Percentiles rank a stretch among this genome's conserved stretches.
These are phyloP conservation scores for Schoenoplectus triqueter DNA, from an alignment of 202 grass and related monocot species.

Conservation along the genomic window DNA sequence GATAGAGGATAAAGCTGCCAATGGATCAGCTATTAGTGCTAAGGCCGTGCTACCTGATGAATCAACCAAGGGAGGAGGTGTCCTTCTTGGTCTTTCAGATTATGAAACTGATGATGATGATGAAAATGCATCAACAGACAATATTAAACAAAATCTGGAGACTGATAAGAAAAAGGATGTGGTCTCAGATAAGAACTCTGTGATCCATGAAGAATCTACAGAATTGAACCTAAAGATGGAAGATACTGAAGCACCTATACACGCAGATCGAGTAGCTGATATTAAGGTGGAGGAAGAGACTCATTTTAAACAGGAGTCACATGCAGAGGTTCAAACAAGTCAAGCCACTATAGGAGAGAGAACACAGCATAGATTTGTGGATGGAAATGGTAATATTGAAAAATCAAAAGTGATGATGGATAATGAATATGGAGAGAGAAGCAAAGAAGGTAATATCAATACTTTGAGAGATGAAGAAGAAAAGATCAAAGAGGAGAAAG, in stretches of 20 bases:
- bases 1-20: conserved; percentile 47
- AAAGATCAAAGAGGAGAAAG: conserved; percentile 47
- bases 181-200: conserved; percentile 14
- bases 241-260: conserved; percentile 13
- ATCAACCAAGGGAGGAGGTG: conserved; percentile 50
- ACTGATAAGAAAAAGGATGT: conserved; percentile 24
- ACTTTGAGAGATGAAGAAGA: conserved; percentile 45
- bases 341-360: conserved; percentile 34
- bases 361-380: conserved; percentile 36
- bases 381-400: conserved; percentile 40
- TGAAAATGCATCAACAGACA: conserved; percentile 46
- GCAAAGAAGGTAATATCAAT: conserved; percentile 34
- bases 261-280: not conserved
- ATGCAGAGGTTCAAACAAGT: conserved; percentile 27
- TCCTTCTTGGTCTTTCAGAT: conserved; percentile 90
- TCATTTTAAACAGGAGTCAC: conserved; percentile 12
- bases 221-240: conserved; percentile 26
- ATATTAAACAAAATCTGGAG: conserved; percentile 40
- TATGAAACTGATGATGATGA: conserved; percentile 88
- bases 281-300: not conserved
- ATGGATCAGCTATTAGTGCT: conserved; percentile 23
- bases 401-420: conserved; percentile 42
- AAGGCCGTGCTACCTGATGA: conserved; percentile 53
- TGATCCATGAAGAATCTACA: conserved; percentile 25
- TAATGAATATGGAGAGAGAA: conserved; percentile 42